These are phyloP conservation scores for Phycomyces nitens DNA, from an alignment of 192 early-diverging fungal species.

Conservation along the genomic window DNA sequence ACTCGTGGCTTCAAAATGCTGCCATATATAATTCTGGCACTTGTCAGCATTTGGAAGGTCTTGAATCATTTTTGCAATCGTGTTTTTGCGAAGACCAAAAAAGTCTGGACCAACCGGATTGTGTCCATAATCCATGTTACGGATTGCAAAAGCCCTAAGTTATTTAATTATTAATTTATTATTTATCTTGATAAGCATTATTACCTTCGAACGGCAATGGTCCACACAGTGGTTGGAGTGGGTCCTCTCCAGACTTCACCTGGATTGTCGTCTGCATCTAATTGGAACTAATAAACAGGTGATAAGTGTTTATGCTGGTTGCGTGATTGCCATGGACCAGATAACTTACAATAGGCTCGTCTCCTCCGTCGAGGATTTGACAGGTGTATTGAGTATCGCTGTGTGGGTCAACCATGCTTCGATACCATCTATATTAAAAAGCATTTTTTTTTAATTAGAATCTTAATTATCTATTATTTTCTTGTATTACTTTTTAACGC, in stretches of 20 bases:
- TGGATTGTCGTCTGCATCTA: conserved; percentile 78
- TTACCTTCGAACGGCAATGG: conserved; percentile 63
- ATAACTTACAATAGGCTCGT: conserved; percentile 51
- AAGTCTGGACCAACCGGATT: conserved; percentile 87
- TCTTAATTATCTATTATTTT: not conserved
- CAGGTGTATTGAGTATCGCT: conserved; percentile 64
- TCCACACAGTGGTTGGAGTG: conserved; percentile 88
- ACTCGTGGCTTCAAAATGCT: conserved; percentile 53
- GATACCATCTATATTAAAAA: conserved; percentile 47
- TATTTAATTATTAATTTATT: not conserved
- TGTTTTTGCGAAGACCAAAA: conserved; percentile 85
- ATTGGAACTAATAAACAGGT: conserved; percentile 58
- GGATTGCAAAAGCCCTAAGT: conserved; percentile 67
- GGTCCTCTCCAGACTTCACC: conserved; percentile 64
- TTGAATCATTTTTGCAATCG: conserved; percentile 86
- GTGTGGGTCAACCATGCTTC: conserved; percentile 54
- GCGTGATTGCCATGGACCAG: not conserved
- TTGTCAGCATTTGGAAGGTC: conserved; percentile 74
- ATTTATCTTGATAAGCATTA: not conserved
- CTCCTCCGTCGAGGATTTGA: conserved; percentile 78
- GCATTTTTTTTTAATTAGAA: not conserved
- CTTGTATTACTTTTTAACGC: conserved; percentile 46
- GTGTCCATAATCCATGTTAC: conserved; percentile 75
- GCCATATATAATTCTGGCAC: conserved; percentile 74
- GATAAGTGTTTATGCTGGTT: not conserved